phyloP scores from a whole-genome alignment of 331 rosid species.

The Stylosanthes scabra region DNA sequence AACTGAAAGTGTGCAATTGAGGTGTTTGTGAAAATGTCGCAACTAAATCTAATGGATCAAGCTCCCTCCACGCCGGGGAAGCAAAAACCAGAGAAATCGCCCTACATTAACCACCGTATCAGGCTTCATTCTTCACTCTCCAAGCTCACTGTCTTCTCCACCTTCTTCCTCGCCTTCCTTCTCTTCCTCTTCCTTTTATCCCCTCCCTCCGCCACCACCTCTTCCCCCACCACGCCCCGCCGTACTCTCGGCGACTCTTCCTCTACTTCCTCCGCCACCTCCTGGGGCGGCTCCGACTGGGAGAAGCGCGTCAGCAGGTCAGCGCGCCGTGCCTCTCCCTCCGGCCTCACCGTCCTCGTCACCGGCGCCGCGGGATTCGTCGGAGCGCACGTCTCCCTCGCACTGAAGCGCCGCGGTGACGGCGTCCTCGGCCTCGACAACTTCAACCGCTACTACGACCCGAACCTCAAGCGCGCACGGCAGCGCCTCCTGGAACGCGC shows the following conservation, averaged over 20 bases:
- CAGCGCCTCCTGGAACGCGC: constrained; percentile 67
- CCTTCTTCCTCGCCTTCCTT: constrained; percentile 63
- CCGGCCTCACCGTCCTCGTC: constrained; percentile 65
- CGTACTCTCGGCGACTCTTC: constrained; percentile 60
- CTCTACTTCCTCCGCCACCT: constrained; percentile 15
- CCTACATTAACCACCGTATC: constrained; percentile 70
- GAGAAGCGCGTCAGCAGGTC: constrained; percentile 69
- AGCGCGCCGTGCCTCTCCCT: constrained; percentile 41
- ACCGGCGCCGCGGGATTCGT: constrained; percentile 83
- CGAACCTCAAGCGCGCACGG: constrained; percentile 69
- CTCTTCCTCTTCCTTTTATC: constrained; percentile 56
- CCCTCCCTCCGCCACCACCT: constrained; percentile 41
- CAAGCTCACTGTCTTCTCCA: constrained; percentile 61
- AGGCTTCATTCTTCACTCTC: constrained; percentile 62
- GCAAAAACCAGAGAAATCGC: constrained; percentile 70
- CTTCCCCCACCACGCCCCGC: constrained; percentile 43
- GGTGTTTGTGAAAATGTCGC: constrained; percentile 59
- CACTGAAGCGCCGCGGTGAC: constrained; percentile 82
- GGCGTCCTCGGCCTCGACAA: constrained; percentile 83
- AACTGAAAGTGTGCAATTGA: neutral
- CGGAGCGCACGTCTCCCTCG: constrained; percentile 58
- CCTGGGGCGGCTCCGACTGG: constrained; percentile 84
- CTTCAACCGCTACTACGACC: constrained; percentile 80
- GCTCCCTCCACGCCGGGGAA: constrained; percentile 84
- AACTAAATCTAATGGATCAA: constrained; percentile 63